Base-by-base conservation (phyloP, 306 rosid species). In the Biancaea sappan region DNA sequence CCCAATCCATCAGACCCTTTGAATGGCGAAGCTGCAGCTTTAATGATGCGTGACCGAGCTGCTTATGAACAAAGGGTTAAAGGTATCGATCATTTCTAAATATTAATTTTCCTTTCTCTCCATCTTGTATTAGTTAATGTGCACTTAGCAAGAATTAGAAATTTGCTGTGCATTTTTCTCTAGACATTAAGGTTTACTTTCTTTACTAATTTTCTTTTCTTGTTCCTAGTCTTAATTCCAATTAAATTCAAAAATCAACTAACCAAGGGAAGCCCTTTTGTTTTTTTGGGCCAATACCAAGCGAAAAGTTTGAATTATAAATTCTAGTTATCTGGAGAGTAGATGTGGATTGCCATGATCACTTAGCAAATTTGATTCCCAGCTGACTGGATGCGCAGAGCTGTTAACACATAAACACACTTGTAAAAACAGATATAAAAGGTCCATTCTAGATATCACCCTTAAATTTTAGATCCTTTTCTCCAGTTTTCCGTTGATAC, bases 11-110 rank as follows among this genome's bases (percentile, higher is more conserved):
- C 87, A 11, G 84, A 79, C 77, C 87, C 87, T 52, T 68, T 83
- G 74, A 83, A 83, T 60, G 87, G 84, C 68, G 87, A 83, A 69
- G 87, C 87, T 52, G 87, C 87, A 3, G 84, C 87, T 59, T 72
- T 83, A 50, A 76, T 83, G 87, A 83, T 83, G 84, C 84, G 84
- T 4, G 87, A 83, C 38, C 73, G 82, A 46, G 28, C 77, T 32
- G 41, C 54, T 26, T 83, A 83, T 66, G 87, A 83, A 2, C 81
- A 66, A 66, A 83, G 84, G 62, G 84, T 83, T 51, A 83, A 83
- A 77, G 87, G 87, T 83, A 71, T 43, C 59, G 64, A 65, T 59
- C 25, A 32, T 38, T 71, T 71, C 21, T 51, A 4, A 24, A 26
- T 40, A 57, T 29, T 72, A 4, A 64, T 69, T 46, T 69, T 77